These are phyloP conservation scores for Exserohilum turcica DNA, from an alignment of 2,329 filamentous ascomycete species.

Conservation along the genomic window DNA sequence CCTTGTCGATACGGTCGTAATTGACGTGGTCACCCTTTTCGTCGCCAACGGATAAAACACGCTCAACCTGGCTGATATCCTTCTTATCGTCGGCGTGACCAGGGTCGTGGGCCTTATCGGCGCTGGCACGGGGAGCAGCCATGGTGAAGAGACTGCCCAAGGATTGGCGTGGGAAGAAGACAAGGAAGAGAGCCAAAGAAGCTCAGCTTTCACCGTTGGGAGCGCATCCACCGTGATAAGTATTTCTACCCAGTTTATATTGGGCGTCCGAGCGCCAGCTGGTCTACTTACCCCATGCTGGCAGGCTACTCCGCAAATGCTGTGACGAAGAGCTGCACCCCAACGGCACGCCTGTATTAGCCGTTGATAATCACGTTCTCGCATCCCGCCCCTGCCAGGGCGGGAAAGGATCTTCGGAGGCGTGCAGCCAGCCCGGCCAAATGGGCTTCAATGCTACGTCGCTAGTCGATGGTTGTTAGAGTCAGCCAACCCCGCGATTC, in stretches of 20 bases:
- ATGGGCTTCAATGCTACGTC: slow-evolving; percentile 13
- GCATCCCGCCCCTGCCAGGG: slow-evolving; percentile 10
- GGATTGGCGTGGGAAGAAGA: slow-evolving; percentile 16
- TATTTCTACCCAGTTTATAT: slow-evolving; percentile 32
- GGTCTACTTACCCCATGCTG: slow-evolving; percentile 30
- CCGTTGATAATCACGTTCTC: slow-evolving; percentile 11
- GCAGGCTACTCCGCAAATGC: slow-evolving; percentile 28
- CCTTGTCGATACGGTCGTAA: slow-evolving; percentile 67
- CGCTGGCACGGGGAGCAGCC: slow-evolving; percentile 20
- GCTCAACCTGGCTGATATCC: slow-evolving; percentile 55
- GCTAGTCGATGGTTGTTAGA: slow-evolving; percentile 20
- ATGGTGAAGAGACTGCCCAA: slow-evolving; percentile 25
- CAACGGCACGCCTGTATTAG: slow-evolving; percentile 14
- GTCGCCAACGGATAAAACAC: slow-evolving; percentile 53
- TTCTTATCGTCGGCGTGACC: slow-evolving; percentile 30
- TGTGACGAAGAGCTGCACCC: slow-evolving; percentile 19
- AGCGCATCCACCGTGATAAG: slow-evolving; percentile 21
- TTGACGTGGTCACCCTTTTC: slow-evolving; percentile 60
- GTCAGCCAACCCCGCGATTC: slow-evolving; percentile 14
- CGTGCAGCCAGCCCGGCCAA: slow-evolving; percentile 5
- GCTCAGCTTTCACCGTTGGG: slow-evolving; percentile 19
- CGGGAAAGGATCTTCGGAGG: slow-evolving; percentile 14
- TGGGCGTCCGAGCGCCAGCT: slow-evolving; percentile 26
- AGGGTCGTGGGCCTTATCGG: slow-evolving; percentile 22
- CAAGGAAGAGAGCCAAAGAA: slow-evolving; percentile 14